Base-by-base conservation (phyloP, 1,139 yeast species). In the Candida neerlandica region DNA sequence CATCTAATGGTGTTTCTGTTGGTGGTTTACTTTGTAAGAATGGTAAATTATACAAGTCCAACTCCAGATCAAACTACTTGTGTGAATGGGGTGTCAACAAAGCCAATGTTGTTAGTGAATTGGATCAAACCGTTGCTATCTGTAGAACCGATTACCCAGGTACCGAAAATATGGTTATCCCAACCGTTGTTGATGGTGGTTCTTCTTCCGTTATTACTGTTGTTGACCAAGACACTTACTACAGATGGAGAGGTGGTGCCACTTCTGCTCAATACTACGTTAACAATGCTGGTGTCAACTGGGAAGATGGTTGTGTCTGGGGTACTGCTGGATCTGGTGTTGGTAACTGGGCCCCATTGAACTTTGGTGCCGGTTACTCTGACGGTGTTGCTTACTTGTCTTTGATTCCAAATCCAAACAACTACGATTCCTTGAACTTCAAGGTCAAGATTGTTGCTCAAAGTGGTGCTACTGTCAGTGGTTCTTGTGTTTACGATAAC, bases 141-240 rank as follows among this genome's bases (percentile, higher is more conserved):
- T 87, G 95, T 73, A 84, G 92, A 81, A 87, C 95, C 55, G 95
- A 87, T 70, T 87, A 87, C 75, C 94, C 95, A 65, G 94, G 94
- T 75, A 83, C 94, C 52, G 95, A 87, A 76, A 86, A 86, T 74
- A 87, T 87, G 95, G 88, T 81, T 65, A 78, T 86, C 55, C 94
- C 95, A 70, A 85, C 92, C 52, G 79, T 80, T 63, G 85, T 87
- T 57, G 64, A 70, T 45, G 84, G 84, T 47, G 90, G 90, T 58
- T 62, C 72, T 35, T 63, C 78, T 48, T 71, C 78, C 52, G 84
- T 85, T 52, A 78, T 84, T 55, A 76, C 90, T 46, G 87, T 84
- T 57, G 91, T 86, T 54, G 82, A 85, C 66, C 77, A 81, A 61
- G 80, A 75, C 55, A 58, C 71, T 51, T 86, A 86, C 75, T 86